Evolutionary conservation across 1,284 basidiomycete genomes (phyloP).

Genomic region (Ganoderma sp.): DNA sequence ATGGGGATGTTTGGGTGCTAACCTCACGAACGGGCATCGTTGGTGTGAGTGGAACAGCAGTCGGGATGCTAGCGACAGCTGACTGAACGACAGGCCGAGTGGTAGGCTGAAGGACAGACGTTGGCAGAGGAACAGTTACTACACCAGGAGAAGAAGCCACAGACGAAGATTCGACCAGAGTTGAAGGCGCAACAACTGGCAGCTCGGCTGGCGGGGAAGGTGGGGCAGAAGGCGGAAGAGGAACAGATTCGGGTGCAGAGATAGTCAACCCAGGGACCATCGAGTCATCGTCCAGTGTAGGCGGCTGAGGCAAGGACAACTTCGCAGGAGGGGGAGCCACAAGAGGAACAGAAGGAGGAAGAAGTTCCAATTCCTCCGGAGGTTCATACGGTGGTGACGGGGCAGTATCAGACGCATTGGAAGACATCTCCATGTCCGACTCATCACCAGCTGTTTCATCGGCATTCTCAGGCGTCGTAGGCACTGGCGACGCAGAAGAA

Average conservation of each 20-base stretch:
- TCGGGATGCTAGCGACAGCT: not conserved
- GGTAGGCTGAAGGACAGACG: not conserved
- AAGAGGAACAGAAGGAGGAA: not conserved
- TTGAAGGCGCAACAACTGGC: not conserved
- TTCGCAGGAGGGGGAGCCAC: not conserved
- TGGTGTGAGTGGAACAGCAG: not conserved
- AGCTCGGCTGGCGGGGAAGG: not conserved
- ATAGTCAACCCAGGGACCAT: slow-evolving; percentile 15
- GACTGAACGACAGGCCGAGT: not conserved
- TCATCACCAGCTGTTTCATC: slow-evolving; percentile 25
- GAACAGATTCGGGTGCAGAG: not conserved
- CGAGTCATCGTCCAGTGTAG: slow-evolving; percentile 8
- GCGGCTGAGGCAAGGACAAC: slow-evolving; percentile 1
- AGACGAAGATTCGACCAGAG: not conserved
- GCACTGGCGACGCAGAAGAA: slow-evolving; percentile 21
- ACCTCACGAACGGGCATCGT: slow-evolving; percentile 7
- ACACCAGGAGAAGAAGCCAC: not conserved
- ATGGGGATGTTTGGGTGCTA: slow-evolving; percentile 19
- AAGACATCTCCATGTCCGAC: slow-evolving; percentile 37
- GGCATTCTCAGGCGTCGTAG: slow-evolving; percentile 23
- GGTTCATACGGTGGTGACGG: slow-evolving; percentile 4
- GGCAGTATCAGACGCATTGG: slow-evolving; percentile 23
- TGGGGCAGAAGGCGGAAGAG: not conserved
- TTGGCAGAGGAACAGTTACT: not conserved
- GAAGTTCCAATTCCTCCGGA: not conserved